Evolutionary conservation across 768 basidiomycete genomes (phyloP).

Genomic region (Lentinula raphanica): DNA sequence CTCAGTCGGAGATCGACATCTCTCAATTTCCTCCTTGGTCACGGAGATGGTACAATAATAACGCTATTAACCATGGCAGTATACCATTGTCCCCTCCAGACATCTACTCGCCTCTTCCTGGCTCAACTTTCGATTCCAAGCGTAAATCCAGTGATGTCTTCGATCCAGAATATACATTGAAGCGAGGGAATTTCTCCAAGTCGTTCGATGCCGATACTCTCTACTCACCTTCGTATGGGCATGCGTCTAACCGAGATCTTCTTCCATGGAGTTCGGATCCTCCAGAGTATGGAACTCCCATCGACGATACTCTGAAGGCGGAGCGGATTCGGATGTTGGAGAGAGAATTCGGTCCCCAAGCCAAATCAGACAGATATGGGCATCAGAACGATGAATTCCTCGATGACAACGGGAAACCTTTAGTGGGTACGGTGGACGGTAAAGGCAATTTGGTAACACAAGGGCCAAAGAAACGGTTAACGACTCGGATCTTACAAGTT

Average conservation of each 20-base stretch:
- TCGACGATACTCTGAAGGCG: conserved; percentile 54
- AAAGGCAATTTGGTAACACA: conserved; percentile 57
- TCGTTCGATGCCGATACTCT: conserved; percentile 20
- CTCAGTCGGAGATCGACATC: conserved; percentile 49
- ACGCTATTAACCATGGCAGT: conserved; percentile 2
- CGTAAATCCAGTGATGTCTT: conserved; percentile 22
- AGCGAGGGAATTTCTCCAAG: conserved; percentile 23
- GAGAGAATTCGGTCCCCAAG: conserved; percentile 53
- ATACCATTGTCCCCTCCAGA: conserved; percentile 19
- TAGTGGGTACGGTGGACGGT: conserved; percentile 54
- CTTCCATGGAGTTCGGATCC: conserved; percentile 53
- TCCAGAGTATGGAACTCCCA: conserved; percentile 33
- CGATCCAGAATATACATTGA: conserved; percentile 24
- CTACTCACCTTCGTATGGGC: conserved; percentile 30
- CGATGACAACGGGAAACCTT: conserved; percentile 43
- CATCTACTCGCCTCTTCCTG: conserved; percentile 13
- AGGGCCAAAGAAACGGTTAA: conserved; percentile 55
- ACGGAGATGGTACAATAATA: conserved; percentile 50
- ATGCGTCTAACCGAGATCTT: conserved; percentile 37
- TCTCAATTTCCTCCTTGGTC: conserved; percentile 63
- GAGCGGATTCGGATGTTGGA: conserved; percentile 70
- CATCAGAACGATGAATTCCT: conserved; percentile 23
- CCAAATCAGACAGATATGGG: conserved; percentile 21
- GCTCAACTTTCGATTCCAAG: conserved; percentile 10
- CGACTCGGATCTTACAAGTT: conserved; percentile 43